Base-by-base conservation (phyloP, 495 filamentous ascomycete genomes). In the Aspergillus indologenus region DNA sequence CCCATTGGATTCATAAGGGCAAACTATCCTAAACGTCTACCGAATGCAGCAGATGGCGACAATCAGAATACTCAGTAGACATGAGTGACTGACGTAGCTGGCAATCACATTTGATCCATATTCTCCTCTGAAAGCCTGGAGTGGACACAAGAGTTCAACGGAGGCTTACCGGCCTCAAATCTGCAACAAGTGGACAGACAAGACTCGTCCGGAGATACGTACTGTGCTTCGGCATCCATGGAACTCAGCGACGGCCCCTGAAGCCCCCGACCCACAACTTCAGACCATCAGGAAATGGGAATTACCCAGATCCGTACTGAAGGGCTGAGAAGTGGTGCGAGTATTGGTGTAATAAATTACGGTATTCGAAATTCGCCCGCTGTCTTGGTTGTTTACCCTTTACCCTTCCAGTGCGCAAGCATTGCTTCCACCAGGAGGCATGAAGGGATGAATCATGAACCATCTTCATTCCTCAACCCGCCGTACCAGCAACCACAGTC, bases 201-300 rank as follows among this genome's bases (percentile, higher is more conserved):
- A 40, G 34, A 40, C 7, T 40, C 23, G 31, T 44, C 29, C 29
- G 43, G 29, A 21, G 49, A 53, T 44, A 24, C 31, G 21, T 20
- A 23, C 48, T 53, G 58, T 45, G 54, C 34, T 58, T 45, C 58
- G 57, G 58, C 60, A 52, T 61, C 63, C 63, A 60, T 60, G 63
- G 60, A 60, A 61, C 44, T 57, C 42, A 31, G 19, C 45, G 44
- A 46, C 62, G 59, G 59, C 63, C 63, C 63, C 63, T 66, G 63
- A 66, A 56, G 50, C 60, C 47, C 31, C 57, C 50, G 60, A 54
- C 60, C 45, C 53, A 48, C 24, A 29, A 44, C 24, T 45, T 21
- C 18, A 50, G 23, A 42, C 31, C 45, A 29, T 29, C 26, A 22
- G 34, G 21, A 29, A 20, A 42, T 45, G 29, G 44, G 50, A 23